Conservation (phyloP, 306 rosid genomes). For the Trifolium repens region DNA sequence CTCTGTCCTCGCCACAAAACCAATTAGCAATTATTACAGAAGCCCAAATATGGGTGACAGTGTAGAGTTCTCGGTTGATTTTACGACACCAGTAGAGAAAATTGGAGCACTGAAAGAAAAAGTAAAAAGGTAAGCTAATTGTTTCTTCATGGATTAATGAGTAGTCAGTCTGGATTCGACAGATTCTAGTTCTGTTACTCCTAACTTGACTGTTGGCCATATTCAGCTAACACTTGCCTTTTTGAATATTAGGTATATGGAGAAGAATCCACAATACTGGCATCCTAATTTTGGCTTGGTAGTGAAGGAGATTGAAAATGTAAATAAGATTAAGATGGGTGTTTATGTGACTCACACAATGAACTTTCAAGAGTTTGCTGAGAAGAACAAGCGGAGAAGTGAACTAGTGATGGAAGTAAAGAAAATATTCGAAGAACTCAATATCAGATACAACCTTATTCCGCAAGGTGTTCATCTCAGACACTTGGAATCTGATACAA, state of each 20-base stretch:
- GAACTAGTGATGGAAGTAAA: conserved; percentile 74
- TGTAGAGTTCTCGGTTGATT: conserved; percentile 69
- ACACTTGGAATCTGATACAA: conserved; percentile 46
- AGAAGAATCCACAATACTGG: conserved; percentile 68
- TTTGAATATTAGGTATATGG: conserved; percentile 64
- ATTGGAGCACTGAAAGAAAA: conserved; percentile 69
- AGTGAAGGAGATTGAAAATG: conserved; percentile 73
- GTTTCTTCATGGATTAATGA: no score
- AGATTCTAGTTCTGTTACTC: no score
- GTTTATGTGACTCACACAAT: conserved; percentile 71
- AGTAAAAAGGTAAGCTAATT: conserved; percentile 57
- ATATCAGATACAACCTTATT: conserved; percentile 74
- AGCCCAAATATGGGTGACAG: conserved; percentile 83
- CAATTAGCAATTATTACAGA: conserved; percentile 87
- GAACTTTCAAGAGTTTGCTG: conserved; percentile 76
- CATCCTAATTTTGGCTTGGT: conserved; percentile 62
- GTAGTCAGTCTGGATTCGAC: no score
- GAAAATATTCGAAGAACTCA: conserved; percentile 76
- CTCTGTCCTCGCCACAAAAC: conserved; percentile 76
- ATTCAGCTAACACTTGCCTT: not conserved
- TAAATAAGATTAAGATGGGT: conserved; percentile 72
- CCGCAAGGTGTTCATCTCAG: conserved; percentile 72
- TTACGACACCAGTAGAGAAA: conserved; percentile 68
- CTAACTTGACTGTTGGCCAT: no score
- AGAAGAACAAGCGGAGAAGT: conserved; percentile 72